phyloP scores from a whole-genome alignment of 2,329 filamentous ascomycete species.

The Monascus ruber region DNA sequence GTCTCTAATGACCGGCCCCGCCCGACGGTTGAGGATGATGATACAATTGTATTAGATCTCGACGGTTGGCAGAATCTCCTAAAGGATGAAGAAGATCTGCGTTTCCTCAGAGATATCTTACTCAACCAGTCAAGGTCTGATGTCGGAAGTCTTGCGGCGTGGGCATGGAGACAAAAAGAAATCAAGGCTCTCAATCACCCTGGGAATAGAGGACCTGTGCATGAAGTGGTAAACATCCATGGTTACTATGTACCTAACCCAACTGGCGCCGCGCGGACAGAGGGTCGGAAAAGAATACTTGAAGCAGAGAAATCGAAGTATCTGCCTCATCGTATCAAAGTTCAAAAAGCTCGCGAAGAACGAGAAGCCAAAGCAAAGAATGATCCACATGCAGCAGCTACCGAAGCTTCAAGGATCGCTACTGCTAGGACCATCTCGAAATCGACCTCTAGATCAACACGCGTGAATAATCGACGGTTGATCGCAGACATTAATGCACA shows the following conservation, averaged over 20 bases:
- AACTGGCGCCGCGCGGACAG: constrained; percentile 78
- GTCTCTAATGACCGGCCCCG: constrained; percentile 49
- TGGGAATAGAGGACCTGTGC: constrained; percentile 43
- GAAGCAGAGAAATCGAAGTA: constrained; percentile 98
- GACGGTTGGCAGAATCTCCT: constrained; percentile 59
- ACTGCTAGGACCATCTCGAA: constrained; percentile 74
- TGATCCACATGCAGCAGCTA: constrained; percentile 53
- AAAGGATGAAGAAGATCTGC: constrained; percentile 58
- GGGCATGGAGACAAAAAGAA: constrained; percentile 62
- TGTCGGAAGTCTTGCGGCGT: constrained; percentile 48
- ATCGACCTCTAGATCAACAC: constrained; percentile 82
- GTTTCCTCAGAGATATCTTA: constrained; percentile 43
- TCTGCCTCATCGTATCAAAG: constrained; percentile 91
- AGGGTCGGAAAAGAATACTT: constrained; percentile 88
- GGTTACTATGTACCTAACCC: constrained; percentile 75
- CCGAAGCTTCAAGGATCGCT: constrained; percentile 60
- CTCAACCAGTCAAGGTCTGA: constrained; percentile 35
- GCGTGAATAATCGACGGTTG: constrained; percentile 88
- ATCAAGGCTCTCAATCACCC: constrained; percentile 57
- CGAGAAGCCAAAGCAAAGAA: constrained; percentile 62
- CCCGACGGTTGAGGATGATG: constrained; percentile 56
- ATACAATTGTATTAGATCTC: constrained; percentile 52
- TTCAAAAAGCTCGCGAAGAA: constrained; percentile 82
- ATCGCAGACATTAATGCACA: constrained; percentile 93
- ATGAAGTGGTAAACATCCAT: constrained; percentile 43